These are phyloP conservation scores for Cylindrodendrum hubeiense DNA, from an alignment of 2,329 filamentous ascomycete genomes.

Conservation along the genomic window DNA sequence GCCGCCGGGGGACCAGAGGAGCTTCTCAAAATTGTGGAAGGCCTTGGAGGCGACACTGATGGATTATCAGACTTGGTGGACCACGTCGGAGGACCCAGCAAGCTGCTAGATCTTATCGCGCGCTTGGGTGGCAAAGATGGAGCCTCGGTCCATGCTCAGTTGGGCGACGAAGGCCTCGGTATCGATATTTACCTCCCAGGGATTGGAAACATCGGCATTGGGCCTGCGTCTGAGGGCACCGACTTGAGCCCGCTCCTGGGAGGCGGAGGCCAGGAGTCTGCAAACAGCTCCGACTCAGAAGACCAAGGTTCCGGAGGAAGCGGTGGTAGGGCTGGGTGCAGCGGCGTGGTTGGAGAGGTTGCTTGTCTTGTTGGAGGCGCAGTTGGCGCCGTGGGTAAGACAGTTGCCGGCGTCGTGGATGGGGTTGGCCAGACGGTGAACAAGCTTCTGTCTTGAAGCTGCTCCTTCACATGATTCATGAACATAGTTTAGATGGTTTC, in stretches of 20 bases:
- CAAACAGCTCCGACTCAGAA: too few relatives aligned
- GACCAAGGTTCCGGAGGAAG: too few relatives aligned
- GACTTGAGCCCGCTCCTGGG: slow-evolving; percentile 1
- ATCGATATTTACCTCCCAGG: slow-evolving; percentile 12
- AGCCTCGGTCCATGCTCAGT: not conserved
- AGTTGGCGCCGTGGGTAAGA: too few relatives aligned
- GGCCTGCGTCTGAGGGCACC: slow-evolving; percentile 2
- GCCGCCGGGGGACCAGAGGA: not conserved
- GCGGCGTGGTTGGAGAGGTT: too few relatives aligned
- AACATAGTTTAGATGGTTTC: too few relatives aligned
- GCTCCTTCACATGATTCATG: too few relatives aligned
- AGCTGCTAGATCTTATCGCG: not conserved
- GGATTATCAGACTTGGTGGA: not conserved
- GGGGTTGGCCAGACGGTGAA: too few relatives aligned
- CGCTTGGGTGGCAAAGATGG: slow-evolving; percentile 3
- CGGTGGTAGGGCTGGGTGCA: too few relatives aligned
- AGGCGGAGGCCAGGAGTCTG: not conserved
- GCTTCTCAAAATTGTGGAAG: not conserved
- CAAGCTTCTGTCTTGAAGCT: too few relatives aligned
- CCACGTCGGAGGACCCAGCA: not conserved
- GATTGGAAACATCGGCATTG: slow-evolving; percentile 1
- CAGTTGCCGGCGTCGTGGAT: too few relatives aligned
- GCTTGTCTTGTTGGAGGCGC: too few relatives aligned
- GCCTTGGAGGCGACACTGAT: not conserved
- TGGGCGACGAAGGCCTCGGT: not conserved